These are phyloP conservation scores for Erysimum cheiranthoides DNA, from an alignment of 345 rosid genomes.

Conservation along the genomic window DNA sequence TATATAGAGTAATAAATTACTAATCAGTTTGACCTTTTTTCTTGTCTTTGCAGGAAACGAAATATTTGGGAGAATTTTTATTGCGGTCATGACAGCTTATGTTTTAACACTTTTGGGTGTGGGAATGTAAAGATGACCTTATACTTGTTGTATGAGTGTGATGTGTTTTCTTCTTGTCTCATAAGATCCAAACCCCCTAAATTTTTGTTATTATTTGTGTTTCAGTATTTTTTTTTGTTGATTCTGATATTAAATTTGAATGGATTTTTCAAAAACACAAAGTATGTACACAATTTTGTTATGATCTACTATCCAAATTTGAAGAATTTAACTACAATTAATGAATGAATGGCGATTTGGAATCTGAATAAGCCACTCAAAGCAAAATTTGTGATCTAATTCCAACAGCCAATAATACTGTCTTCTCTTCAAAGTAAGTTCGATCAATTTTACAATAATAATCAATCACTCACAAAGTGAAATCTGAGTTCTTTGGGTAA, in stretches of 20 bases:
- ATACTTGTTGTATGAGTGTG: background rate
- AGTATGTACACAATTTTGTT: too few relatives aligned
- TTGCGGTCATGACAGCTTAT: conserved; percentile 10
- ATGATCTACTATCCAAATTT: too few relatives aligned
- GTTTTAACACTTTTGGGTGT: background rate
- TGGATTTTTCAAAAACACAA: background rate
- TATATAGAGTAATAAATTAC: background rate
- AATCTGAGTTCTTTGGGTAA: conserved; percentile 25
- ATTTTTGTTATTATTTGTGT: background rate
- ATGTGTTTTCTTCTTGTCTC: background rate
- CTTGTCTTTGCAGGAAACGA: conserved; percentile 12
- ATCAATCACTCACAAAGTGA: conserved; percentile 8
- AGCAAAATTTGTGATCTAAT: background rate
- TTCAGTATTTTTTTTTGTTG: background rate
- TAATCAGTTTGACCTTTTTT: background rate
- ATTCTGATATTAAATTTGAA: background rate
- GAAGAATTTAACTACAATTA: too few relatives aligned
- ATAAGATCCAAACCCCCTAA: background rate
- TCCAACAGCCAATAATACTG: background rate
- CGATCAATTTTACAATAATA: conserved; percentile 24
- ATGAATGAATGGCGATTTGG: too few relatives aligned
- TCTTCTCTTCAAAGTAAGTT: conserved; percentile 6
- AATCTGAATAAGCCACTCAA: too few relatives aligned
- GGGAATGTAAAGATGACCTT: background rate
- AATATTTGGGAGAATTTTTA: background rate